A percentile compares a stretch with the other conserved stretches of the same genome.
These are phyloP conservation scores for Sporothrix schenckii DNA, from an alignment of 2,329 filamentous ascomycete genomes.

Conservation along the genomic window DNA sequence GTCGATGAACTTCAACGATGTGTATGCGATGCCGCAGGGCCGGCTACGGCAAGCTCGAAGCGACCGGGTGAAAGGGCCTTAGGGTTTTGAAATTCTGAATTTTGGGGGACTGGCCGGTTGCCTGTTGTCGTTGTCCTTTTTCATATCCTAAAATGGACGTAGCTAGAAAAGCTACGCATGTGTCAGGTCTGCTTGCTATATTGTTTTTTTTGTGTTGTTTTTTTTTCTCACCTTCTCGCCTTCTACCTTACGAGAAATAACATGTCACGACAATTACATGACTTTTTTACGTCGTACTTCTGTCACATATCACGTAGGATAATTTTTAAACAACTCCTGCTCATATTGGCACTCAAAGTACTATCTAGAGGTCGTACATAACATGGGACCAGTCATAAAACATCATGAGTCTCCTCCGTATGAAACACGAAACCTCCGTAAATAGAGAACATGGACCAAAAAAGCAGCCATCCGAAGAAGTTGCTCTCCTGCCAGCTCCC, in stretches of 20 bases:
- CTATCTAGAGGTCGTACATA: conserved; percentile 24
- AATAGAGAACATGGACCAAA: neutral
- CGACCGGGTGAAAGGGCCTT: neutral
- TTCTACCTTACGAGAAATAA: neutral
- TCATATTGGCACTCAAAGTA: neutral
- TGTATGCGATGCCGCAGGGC: conserved; percentile 63
- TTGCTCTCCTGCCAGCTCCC: neutral
- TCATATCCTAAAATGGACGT: neutral
- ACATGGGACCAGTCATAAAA: conserved; percentile 30
- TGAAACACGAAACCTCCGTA: conserved; percentile 19
- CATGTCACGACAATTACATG: conserved; percentile 11
- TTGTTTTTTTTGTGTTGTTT: too few species aligned
- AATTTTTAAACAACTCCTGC: neutral
- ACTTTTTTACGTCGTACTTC: neutral
- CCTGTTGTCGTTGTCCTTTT: neutral
- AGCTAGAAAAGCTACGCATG: neutral
- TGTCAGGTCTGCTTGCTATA: neutral
- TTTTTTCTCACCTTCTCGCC: neutral
- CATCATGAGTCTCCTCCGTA: conserved; percentile 20
- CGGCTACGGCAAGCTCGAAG: conserved; percentile 32
- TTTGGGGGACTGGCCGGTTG: neutral
- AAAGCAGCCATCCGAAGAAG: neutral
- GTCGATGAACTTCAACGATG: conserved; percentile 99
- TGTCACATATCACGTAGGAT: conserved; percentile 3
- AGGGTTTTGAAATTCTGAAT: neutral